These are phyloP conservation scores for Keithomyces neogunnii DNA, from an alignment of 2,329 filamentous ascomycete genomes.

Conservation along the genomic window DNA sequence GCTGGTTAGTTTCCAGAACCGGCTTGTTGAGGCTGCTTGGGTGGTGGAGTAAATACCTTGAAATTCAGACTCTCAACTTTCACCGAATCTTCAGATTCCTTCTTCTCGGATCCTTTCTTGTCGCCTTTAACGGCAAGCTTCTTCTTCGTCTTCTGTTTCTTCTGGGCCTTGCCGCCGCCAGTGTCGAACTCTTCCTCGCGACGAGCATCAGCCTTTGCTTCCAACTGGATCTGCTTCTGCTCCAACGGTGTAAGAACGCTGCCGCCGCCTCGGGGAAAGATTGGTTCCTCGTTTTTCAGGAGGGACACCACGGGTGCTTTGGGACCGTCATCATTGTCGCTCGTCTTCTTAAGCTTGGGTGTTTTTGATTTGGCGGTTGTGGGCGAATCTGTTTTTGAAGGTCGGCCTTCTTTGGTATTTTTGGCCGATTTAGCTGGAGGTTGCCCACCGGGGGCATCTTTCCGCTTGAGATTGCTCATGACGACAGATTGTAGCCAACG, in stretches of 20 bases:
- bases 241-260: conserved; percentile 88
- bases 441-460: conserved; percentile 45
- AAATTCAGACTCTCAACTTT: conserved; percentile 83
- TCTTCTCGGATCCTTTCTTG: conserved; percentile 41
- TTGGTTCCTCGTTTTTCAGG: conserved; percentile 69
- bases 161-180: conserved; percentile 29
- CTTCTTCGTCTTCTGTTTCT: conserved; percentile 49
- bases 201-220: conserved; percentile 84
- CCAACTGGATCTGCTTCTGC: conserved; percentile 90
- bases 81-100: conserved; percentile 43
- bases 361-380: conserved; percentile 18
- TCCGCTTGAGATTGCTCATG: conserved; percentile 51
- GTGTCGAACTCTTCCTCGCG: conserved; percentile 69
- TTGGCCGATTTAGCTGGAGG: conserved; percentile 41
- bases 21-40: not conserved
- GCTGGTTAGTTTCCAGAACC: conserved; percentile 7
- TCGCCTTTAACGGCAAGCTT: conserved; percentile 40
- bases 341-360: conserved; percentile 23
- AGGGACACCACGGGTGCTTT: conserved; percentile 33
- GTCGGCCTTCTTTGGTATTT: conserved; percentile 34
- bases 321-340: conserved; percentile 16
- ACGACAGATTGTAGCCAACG: conserved; percentile 15
- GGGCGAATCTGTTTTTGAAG: conserved; percentile 35
- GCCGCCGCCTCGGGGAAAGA: conserved; percentile 88
- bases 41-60: conserved; percentile 51